Evolutionary conservation across 108 stramenopile genomes (phyloP).

Genomic region (Mayamaea pseudoterrestris): DNA sequence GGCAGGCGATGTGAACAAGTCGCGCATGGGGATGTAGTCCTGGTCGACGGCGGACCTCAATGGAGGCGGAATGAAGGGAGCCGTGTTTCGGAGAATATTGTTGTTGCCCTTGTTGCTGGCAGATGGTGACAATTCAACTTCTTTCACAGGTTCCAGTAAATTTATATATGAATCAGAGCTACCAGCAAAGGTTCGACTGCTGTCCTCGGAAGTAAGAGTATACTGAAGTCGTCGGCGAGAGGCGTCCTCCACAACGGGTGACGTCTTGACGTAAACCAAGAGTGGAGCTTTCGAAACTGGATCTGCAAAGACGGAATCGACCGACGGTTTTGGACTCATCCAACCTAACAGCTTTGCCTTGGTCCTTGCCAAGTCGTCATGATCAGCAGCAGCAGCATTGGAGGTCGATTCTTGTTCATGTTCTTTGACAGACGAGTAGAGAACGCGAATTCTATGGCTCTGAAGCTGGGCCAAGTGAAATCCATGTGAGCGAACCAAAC

Average conservation of each 20-base stretch:
- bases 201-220: conserved; percentile 16
- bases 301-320: conserved; percentile 58
- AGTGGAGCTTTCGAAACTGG: conserved; percentile 64
- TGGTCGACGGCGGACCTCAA: conserved; percentile 34
- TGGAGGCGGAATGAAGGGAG: conserved; percentile 56
- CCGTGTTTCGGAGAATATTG: conserved; percentile 9
- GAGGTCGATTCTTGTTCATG: no score
- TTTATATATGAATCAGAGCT: conserved; percentile 52
- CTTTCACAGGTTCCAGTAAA: conserved; percentile 38
- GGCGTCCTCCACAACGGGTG: conserved; percentile 25
- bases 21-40: conserved; percentile 49
- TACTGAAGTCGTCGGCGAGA: conserved; percentile 18
- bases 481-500: no score
- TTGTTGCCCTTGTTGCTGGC: conserved; percentile 3
- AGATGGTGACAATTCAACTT: conserved; percentile 2
- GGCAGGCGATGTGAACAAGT: conserved; percentile 80
- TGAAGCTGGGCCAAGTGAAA: no score
- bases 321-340: conserved; percentile 8
- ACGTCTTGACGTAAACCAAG: conserved; percentile 16
- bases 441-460: no score
- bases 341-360: conserved; percentile 21
- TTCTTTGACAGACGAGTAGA: no score
- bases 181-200: conserved; percentile 26
- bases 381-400: no score
- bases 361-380: no score